A percentile compares a stretch with the other conserved stretches of the same genome.
phyloP scores from a whole-genome alignment of 2,329 filamentous ascomycete species.

The Cytospora schulzeri region DNA sequence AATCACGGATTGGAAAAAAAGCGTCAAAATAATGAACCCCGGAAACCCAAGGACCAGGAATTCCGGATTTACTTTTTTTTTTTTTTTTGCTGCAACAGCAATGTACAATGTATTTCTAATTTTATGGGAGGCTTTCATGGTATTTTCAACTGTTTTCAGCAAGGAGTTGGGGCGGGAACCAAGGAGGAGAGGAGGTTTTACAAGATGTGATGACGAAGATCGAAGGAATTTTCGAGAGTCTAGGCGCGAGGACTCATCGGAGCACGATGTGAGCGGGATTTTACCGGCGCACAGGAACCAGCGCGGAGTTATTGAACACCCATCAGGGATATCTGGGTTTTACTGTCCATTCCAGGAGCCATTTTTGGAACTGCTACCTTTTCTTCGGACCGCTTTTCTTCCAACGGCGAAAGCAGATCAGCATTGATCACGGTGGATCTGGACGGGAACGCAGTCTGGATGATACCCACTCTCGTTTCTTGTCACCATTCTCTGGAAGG shows the following conservation, averaged over 20 bases:
- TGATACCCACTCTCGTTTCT: conserved; percentile 15
- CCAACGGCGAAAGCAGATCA: not conserved
- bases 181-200: not conserved
- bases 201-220: not conserved
- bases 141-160: conserved; percentile 28
- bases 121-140: conserved; percentile 3
- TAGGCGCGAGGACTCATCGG: not conserved
- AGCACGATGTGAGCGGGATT: not conserved
- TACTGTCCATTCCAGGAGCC: not conserved
- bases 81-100: conserved; percentile 15
- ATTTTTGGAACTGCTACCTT: not conserved
- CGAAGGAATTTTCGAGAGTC: not conserved
- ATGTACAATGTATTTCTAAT: conserved; percentile 13
- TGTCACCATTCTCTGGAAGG: conserved; percentile 12
- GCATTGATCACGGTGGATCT: conserved; percentile 12
- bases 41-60: not conserved
- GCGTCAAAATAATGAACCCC: not conserved
- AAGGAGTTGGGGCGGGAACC: conserved; percentile 29
- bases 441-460: conserved; percentile 10
- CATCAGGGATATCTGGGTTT: not conserved
- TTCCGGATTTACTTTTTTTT: not conserved
- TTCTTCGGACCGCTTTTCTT: not conserved
- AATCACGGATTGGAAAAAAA: not conserved
- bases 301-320: not conserved
- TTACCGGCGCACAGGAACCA: not conserved